Base-by-base conservation (phyloP, 2,329 filamentous ascomycete genomes). In the Aspergillus eucalypticola region DNA sequence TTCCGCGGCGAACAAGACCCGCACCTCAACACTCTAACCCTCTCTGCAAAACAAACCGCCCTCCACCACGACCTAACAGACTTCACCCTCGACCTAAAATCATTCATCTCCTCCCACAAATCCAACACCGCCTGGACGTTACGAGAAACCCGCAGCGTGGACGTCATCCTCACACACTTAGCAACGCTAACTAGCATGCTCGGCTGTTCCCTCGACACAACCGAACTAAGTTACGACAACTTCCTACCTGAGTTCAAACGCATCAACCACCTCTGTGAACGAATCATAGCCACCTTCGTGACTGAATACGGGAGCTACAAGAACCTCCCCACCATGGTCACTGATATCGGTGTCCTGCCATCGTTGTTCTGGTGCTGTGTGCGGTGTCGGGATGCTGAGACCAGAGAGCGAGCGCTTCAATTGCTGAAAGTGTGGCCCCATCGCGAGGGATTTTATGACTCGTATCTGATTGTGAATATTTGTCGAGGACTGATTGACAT, bases 401-500 rank as follows among this genome's bases (percentile, higher is more conserved):
- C n/a, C 2, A 15, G 53, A 13, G n/a, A 8, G 17, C 25, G 23
- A 10, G n/a, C 21, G 3, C 7, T 19, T 3, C 52, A 19, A 15
- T 15, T 54, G 15, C 8, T 54, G 23, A 19, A 21, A 25, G n/a
- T 27, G 8, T 55, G 53, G 53, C 53, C 53, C 4, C 53, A 46
- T n/a, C 27, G 39, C 8, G 53, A 55, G 53, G 53, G 53, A 3
- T 21, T 44, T 23, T 44, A 44, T 23, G 41, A 44, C 3, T 44
- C 41, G 6, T 13, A 13, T 21, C 13, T 44, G 11, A 23, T 44
- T 2, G 8, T 6, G 41, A 13, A 13, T 10, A 44, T 44, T 21
- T 44, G 41, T 7, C 19, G 21, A 8, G 41, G 29, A 5, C 63
- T 66, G 23, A 49, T 49, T 15, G 69, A 66, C 2, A 60, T 60